phyloP scores from a whole-genome alignment of 1,139 yeast species.

The Nadsonia commutata region DNA sequence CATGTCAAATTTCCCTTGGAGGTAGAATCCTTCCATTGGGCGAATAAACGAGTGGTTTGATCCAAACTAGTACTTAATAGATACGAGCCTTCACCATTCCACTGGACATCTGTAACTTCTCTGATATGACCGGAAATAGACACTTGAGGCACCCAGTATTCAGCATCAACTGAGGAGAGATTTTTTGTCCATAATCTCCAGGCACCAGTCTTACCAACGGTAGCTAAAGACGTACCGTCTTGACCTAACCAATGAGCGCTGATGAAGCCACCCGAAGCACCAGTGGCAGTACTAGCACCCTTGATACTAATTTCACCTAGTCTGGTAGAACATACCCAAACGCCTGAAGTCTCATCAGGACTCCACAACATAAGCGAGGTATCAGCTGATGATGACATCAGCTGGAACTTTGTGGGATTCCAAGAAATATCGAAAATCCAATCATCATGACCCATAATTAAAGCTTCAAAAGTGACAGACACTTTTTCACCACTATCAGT shows the following conservation, averaged over 20 bases:
- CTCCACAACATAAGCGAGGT: conserved; percentile 94
- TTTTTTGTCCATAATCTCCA: conserved; percentile 57
- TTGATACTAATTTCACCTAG: conserved; percentile 87
- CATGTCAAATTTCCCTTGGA: conserved; percentile 28
- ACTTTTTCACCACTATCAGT: conserved; percentile 20
- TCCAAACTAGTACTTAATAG: conserved; percentile 70
- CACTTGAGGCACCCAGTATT: conserved; percentile 38
- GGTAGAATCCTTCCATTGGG: conserved; percentile 37
- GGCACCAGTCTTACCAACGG: conserved; percentile 87
- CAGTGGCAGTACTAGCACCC: conserved; percentile 97
- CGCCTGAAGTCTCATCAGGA: conserved; percentile 73
- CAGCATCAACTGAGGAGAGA: conserved; percentile 17
- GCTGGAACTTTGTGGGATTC: conserved; percentile 49
- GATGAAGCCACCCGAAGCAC: conserved; percentile 97
- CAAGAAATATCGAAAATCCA: conserved; percentile 84
- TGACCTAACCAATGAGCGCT: conserved; percentile 63
- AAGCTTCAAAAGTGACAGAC: conserved; percentile 73
- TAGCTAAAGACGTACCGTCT: conserved; percentile 33
- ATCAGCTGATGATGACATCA: conserved; percentile 84
- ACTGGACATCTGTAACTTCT: conserved; percentile 63
- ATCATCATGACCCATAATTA: conserved; percentile 95
- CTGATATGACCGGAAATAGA: conserved; percentile 68
- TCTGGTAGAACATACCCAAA: conserved; percentile 74
- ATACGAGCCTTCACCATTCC: conserved; percentile 60
- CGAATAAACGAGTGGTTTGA: conserved; percentile 79